Conservation (phyloP, 208 protist genomes). For the Borovskyia barvae region DNA sequence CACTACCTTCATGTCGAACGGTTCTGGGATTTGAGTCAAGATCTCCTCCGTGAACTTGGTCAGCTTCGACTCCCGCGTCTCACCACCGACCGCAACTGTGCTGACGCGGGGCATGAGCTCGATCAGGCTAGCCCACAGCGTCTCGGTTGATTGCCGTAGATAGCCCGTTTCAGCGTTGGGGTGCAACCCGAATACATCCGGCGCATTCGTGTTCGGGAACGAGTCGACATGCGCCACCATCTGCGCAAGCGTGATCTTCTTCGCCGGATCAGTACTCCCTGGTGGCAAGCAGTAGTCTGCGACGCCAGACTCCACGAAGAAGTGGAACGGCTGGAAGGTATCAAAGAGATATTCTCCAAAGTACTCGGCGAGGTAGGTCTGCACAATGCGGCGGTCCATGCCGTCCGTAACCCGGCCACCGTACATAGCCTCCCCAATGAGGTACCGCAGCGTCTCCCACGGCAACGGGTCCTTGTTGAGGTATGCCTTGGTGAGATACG, state of each 20-base stretch:
- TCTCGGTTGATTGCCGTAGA: conserved; percentile 91
- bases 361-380: conserved; percentile 99
- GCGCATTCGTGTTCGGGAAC: conserved; percentile 94
- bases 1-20: conserved; percentile 90
- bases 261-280: conserved; percentile 62
- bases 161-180: conserved; percentile 99
- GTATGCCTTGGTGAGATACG: conserved; percentile 97
- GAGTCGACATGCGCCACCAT: conserved; percentile 92
- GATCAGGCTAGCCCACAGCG: conserved; percentile 95
- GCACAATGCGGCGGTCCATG: conserved; percentile 97
- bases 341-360: conserved; percentile 99
- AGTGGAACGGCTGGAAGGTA: conserved; percentile 98
- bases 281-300: conserved; percentile 92
- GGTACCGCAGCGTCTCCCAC: conserved; percentile 98
- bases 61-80: conserved; percentile 89
- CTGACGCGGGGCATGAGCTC: conserved; percentile 95
- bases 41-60: conserved; percentile 88
- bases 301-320: conserved; percentile 90
- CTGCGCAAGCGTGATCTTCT: conserved; percentile 67
- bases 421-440: conserved; percentile 99
- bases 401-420: conserved; percentile 98
- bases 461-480: conserved; percentile 95
- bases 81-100: conserved; percentile 41
- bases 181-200: conserved; percentile 98
- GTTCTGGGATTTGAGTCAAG: conserved; percentile 87